These are phyloP conservation scores for Apiospora sp. DNA, from an alignment of 2,329 filamentous ascomycete species.

Conservation along the genomic window DNA sequence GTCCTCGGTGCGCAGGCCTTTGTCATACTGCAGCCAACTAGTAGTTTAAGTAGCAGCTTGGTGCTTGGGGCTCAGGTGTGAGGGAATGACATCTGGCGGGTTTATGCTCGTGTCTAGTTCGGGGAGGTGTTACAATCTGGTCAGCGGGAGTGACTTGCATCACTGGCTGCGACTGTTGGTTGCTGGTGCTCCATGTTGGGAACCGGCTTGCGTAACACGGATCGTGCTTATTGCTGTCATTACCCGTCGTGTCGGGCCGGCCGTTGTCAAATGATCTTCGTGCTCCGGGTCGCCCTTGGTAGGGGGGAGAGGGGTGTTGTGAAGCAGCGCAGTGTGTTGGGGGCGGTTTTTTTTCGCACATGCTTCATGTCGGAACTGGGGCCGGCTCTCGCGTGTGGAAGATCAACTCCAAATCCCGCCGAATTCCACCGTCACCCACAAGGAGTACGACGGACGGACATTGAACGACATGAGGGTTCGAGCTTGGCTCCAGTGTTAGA, in stretches of 20 bases:
- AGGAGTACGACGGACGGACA: conserved; percentile 5
- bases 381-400: neutral
- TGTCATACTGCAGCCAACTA: neutral
- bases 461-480: neutral
- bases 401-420: neutral
- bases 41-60: neutral
- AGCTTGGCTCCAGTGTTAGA: neutral
- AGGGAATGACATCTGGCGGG: neutral
- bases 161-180: conserved; percentile 9
- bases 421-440: conserved; percentile 11
- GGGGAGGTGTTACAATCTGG: conserved; percentile 23
- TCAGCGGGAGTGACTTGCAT: conserved; percentile 22
- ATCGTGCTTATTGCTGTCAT: conserved; percentile 20
- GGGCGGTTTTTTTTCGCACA: conserved; percentile 9
- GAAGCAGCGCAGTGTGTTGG: neutral
- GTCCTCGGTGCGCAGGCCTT: neutral
- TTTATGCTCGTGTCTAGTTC: conserved; percentile 18
- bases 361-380: neutral
- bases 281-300: conserved; percentile 2
- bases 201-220: conserved; percentile 17
- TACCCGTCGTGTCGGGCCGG: conserved; percentile 23
- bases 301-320: neutral
- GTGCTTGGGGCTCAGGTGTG: neutral
- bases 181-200: conserved; percentile 13
- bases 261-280: conserved; percentile 21